These are phyloP conservation scores for Tuber indicum DNA, from an alignment of 495 filamentous ascomycete genomes.

Conservation along the genomic window DNA sequence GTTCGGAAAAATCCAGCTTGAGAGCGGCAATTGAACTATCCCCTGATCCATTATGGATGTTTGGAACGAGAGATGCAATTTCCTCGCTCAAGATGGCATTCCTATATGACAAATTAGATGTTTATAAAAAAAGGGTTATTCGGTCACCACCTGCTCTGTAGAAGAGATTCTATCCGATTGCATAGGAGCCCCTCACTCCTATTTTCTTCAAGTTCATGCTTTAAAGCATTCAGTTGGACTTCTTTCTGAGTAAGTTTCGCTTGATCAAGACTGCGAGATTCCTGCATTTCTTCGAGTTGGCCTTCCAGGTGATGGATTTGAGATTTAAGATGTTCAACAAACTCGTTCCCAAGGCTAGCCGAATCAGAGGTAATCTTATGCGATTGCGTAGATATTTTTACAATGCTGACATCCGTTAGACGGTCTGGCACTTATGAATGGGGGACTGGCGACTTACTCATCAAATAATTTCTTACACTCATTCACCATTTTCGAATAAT, in stretches of 20 bases:
- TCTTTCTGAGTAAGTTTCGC: constrained; percentile 12
- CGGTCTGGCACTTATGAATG: background rate
- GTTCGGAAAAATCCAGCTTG: background rate
- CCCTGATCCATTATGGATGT: background rate
- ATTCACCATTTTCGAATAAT: background rate
- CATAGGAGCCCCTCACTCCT: background rate
- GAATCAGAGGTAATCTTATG: background rate
- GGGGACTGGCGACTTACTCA: background rate
- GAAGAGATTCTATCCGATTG: background rate
- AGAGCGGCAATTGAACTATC: background rate
- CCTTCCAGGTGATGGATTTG: background rate
- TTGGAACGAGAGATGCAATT: background rate
- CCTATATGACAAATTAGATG: background rate
- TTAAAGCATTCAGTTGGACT: constrained; percentile 19
- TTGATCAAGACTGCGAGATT: background rate
- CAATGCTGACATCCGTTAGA: background rate
- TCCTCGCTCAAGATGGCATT: background rate
- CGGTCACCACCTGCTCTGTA: background rate
- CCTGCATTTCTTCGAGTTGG: background rate
- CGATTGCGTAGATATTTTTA: background rate
- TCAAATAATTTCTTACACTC: constrained; percentile 1
- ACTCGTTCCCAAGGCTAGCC: background rate
- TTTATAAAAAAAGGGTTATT: background rate
- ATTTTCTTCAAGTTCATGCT: background rate
- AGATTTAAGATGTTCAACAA: background rate